phyloP scores from a whole-genome alignment of 352 stramenopile genomes.

The Phytophthora vignae region DNA sequence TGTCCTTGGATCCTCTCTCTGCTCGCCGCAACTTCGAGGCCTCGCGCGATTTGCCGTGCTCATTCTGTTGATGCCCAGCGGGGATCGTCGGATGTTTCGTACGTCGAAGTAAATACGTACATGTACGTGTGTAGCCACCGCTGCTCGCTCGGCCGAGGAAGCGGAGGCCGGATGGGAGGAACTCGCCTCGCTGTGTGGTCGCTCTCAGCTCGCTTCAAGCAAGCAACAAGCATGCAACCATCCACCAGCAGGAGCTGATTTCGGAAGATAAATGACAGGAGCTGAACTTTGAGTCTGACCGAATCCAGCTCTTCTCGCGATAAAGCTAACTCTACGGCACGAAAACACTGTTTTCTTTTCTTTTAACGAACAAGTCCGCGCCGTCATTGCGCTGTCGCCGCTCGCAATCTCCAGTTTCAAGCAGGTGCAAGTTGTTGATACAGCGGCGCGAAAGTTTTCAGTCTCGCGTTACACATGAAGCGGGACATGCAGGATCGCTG shows the following conservation, averaged over 20 bases:
- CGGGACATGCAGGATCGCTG: constrained; percentile 2
- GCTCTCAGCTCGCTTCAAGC: no score
- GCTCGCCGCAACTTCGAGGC: not conserved
- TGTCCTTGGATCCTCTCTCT: no score
- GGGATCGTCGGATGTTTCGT: constrained; percentile 23
- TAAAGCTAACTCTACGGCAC: not conserved
- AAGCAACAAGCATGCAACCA: not conserved
- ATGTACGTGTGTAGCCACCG: not conserved
- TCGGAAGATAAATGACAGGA: constrained; percentile 3
- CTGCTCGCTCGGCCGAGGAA: not conserved
- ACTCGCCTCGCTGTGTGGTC: not conserved
- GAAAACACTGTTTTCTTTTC: constrained; percentile 5
- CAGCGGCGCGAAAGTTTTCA: constrained; percentile 29
- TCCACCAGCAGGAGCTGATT: not conserved
- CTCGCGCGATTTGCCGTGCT: constrained; percentile 25
- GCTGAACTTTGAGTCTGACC: constrained; percentile 14
- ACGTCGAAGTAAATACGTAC: no score
- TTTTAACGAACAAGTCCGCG: not conserved
- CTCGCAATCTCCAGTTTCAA: constrained; percentile 11
- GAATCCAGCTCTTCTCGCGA: constrained; percentile 21
- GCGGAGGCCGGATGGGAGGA: not conserved
- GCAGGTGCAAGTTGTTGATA: constrained; percentile 12
- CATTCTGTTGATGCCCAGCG: constrained; percentile 7
- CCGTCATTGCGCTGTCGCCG: not conserved
- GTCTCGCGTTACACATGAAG: constrained; percentile 27